Base-by-base conservation (phyloP, 768 basidiomycete species). In the Butyriboletus loyo region DNA sequence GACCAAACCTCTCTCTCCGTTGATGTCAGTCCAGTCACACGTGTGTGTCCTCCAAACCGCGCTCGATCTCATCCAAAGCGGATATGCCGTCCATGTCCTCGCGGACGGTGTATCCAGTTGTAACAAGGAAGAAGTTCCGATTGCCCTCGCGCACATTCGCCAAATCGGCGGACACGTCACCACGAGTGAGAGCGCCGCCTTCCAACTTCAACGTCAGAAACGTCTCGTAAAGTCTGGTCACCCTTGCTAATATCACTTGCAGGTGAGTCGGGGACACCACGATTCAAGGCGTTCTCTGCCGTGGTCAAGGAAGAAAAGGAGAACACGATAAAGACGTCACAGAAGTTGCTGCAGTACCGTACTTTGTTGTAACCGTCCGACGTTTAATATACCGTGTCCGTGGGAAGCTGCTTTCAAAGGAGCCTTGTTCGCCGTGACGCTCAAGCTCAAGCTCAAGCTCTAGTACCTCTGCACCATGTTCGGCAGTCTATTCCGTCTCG, bases 1-100 rank as follows among this genome's bases (percentile, higher is more conserved):
- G 31, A 3, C 13, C 25, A 10, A 1, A 2, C 6, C 11, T 35
- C 5, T 45, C 13, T 32, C 39, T 13, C 22, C 45, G 17, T 49
- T 59, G 17, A 60, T 44, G 27, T 50, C 54, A 22, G n/a, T 15
- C 9, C 57, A 94, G 92, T 81, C 89, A 15, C 94, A 96, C 61
- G 83, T 97, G 54, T 97, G 94, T 63, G 83, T 96, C 9, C 77
- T 93, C 7, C 93, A 96, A 68, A 89, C 92, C 0, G 77, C 86
- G 0, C 72, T 94, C 17, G 85, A 87, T 54, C 77, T 96, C 13
- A 67, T 87, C 4, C 63, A 74, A 39, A 57, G 28, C 1, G 75
- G 74, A 0, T 78, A 76, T 39, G 66, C 76, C 53, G 83, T 89
- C 7, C 82, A 89, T 66, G 77, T 94, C 35, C 72, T 92, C 22